A percentile compares a stretch with the other conserved stretches of the same genome.
These are phyloP conservation scores for Petrea volubilis DNA, from an alignment of 257 asterid genomes.

Conservation along the genomic window DNA sequence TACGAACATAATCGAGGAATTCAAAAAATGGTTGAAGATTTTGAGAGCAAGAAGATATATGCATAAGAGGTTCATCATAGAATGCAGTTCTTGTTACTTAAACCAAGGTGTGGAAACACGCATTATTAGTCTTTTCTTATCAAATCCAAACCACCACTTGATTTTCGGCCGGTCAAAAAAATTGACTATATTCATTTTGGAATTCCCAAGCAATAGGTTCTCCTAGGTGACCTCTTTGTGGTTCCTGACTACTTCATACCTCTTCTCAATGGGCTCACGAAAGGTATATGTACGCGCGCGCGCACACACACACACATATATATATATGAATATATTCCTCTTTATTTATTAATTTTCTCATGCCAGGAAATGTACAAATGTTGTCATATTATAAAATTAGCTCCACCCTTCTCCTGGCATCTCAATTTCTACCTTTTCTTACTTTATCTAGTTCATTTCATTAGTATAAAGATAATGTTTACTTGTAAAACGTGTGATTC, in stretches of 20 bases:
- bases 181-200: not conserved
- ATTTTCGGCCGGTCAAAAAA: conserved; percentile 9
- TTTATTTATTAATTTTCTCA: not conserved
- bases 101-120: conserved; percentile 7
- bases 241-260: conserved; percentile 64
- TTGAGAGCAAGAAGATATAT: not conserved
- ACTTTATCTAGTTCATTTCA: no score
- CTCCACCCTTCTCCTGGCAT: not conserved
- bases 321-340: not conserved
- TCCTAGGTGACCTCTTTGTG: conserved; percentile 43
- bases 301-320: not conserved
- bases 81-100: conserved; percentile 5
- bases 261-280: conserved; percentile 58
- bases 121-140: conserved; percentile 1
- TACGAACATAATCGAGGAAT: not conserved
- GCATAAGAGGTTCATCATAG: not conserved
- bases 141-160: conserved; percentile 5
- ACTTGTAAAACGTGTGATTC: no score
- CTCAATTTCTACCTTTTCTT: not conserved
- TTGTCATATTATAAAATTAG: not conserved
- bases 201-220: conserved; percentile 76
- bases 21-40: not conserved
- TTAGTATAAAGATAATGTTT: no score
- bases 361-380: not conserved
- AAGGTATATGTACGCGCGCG: conserved; percentile 50